These are phyloP conservation scores for Terfezia boudieri DNA, from an alignment of 495 filamentous ascomycete species.

Conservation along the genomic window DNA sequence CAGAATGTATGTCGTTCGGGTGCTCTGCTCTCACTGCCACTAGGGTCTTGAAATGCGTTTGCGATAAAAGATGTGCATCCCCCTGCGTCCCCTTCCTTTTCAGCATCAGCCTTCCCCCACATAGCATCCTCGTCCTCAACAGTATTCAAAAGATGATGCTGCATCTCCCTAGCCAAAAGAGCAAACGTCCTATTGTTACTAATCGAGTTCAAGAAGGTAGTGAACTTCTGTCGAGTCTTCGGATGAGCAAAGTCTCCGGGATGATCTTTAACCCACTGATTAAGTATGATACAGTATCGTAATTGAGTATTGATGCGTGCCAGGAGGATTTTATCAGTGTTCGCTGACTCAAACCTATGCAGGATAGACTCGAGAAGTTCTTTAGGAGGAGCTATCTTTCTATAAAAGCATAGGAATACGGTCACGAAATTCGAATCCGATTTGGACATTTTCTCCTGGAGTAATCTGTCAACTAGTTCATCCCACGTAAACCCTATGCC, in stretches of 20 bases:
- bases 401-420: conserved; percentile 82
- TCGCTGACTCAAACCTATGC: conserved; percentile 44
- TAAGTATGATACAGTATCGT: conserved; percentile 58
- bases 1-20: conserved; percentile 4
- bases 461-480: conserved; percentile 67
- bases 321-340: conserved; percentile 37
- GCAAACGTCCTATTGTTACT: conserved; percentile 53
- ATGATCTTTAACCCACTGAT: conserved; percentile 75
- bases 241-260: conserved; percentile 78
- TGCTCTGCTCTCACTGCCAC: conserved; percentile 6
- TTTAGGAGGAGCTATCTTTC: conserved; percentile 69
- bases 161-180: conserved; percentile 63
- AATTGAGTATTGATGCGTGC: conserved; percentile 57
- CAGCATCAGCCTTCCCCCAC: conserved; percentile 49
- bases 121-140: conserved; percentile 62
- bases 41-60: not conserved
- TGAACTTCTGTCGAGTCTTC: conserved; percentile 44
- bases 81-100: conserved; percentile 3
- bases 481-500: conserved; percentile 53
- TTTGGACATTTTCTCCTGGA: conserved; percentile 61
- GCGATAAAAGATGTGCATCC: too few species aligned
- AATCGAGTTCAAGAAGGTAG: conserved; percentile 46
- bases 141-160: conserved; percentile 37
- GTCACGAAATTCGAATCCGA: conserved; percentile 63
- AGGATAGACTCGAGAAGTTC: conserved; percentile 53